phyloP scores from a whole-genome alignment of 2,329 filamentous ascomycete genomes.

The Fusarium illudens region DNA sequence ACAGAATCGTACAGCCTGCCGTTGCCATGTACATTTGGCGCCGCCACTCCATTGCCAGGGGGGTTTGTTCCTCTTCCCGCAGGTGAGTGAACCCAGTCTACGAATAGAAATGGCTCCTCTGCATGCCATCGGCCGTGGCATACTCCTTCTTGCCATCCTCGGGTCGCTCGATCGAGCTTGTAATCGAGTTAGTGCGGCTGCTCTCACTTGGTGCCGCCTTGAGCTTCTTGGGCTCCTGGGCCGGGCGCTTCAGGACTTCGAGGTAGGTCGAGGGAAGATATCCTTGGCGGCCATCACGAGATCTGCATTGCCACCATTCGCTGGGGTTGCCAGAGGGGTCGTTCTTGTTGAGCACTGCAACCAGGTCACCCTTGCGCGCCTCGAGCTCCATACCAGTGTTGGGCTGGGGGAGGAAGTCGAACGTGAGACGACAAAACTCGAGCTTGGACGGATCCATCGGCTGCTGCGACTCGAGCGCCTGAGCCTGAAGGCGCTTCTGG shows the following conservation, averaged over 20 bases:
- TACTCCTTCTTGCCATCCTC: conserved; percentile 61
- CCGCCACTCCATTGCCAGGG: background rate
- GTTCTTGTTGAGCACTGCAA: conserved; percentile 90
- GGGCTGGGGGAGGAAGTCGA: conserved; percentile 88
- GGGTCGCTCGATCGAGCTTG: conserved; percentile 51
- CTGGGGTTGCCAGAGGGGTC: conserved; percentile 91
- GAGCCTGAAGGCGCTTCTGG: conserved; percentile 64
- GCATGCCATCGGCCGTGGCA: conserved; percentile 63
- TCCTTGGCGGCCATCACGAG: conserved; percentile 87
- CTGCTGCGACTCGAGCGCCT: conserved; percentile 60
- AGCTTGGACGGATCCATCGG: conserved; percentile 87
- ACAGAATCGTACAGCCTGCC: conserved; percentile 35
- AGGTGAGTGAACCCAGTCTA: conserved; percentile 41
- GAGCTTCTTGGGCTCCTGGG: conserved; percentile 60
- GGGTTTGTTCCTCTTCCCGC: background rate
- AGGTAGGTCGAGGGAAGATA: conserved; percentile 93
- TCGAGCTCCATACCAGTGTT: conserved; percentile 80
- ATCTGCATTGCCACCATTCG: conserved; percentile 97
- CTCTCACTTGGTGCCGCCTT: conserved; percentile 58
- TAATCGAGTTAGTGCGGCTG: conserved; percentile 60
- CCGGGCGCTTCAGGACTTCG: conserved; percentile 71
- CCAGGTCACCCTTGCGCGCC: conserved; percentile 93
- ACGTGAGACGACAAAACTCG: conserved; percentile 94
- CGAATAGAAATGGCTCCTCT: conserved; percentile 67
- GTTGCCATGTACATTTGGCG: conserved; percentile 10